Percentiles rank a stretch among this genome's conserved stretches.
phyloP scores from a whole-genome alignment of 2,329 filamentous ascomycete species.

The Whalleya microplaca region DNA sequence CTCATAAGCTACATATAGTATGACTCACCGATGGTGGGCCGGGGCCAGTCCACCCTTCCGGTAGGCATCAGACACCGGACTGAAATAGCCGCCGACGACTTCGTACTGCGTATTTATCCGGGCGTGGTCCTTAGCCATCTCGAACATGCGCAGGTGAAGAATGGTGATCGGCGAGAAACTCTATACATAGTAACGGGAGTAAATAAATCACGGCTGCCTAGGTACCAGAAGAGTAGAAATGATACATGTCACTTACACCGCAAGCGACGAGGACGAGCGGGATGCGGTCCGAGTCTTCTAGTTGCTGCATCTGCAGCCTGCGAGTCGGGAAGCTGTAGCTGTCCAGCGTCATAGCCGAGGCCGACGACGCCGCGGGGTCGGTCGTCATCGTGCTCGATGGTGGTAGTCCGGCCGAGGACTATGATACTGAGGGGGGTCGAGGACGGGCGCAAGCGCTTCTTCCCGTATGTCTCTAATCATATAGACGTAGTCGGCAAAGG shows the following conservation, averaged over 20 bases:
- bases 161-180: constrained; percentile 77
- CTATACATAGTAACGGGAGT: neutral
- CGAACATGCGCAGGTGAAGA: constrained; percentile 83
- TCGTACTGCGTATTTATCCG: constrained; percentile 79
- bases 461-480: neutral
- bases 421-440: neutral
- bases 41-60: constrained; percentile 80
- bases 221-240: neutral
- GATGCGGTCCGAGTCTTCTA: constrained; percentile 58
- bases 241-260: constrained; percentile 39
- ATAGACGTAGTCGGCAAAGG: neutral
- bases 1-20: neutral
- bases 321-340: constrained; percentile 65
- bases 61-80: constrained; percentile 69
- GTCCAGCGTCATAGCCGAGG: constrained; percentile 37
- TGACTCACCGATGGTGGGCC: constrained; percentile 64
- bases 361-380: constrained; percentile 20
- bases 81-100: constrained; percentile 83
- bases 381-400: constrained; percentile 15
- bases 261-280: constrained; percentile 72
- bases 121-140: constrained; percentile 81
- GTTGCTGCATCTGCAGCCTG: constrained; percentile 60
- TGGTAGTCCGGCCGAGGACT: neutral
- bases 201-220: neutral
- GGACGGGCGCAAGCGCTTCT: neutral